Evolutionary conservation across 2,329 filamentous ascomycete genomes (phyloP), one percentile per base, ranked within the genome.

Genomic region (Sordariomycetes sp.): DNA sequence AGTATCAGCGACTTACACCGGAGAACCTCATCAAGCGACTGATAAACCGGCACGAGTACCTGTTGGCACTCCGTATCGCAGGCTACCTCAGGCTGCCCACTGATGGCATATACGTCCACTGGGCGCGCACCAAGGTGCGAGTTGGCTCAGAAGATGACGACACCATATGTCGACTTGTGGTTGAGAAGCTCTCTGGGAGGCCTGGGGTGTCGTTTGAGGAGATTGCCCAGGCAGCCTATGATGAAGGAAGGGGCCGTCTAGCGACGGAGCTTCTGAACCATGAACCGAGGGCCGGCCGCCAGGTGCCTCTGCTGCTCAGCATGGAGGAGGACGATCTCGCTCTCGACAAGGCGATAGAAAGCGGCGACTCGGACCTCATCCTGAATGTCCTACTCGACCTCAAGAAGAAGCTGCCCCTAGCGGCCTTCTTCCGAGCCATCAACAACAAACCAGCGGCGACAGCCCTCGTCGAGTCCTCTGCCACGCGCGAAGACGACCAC

Each of bases 321-420:
- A 97, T 97, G 89, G 92, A 96, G 65, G 92, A 99, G 70, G 93
- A 97, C 63, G 90, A 92, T 63, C 85, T 97, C 48, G 94, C 94
- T 0, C 81, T 99, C 0, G 93, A 97, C 76, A 99, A 97, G 71
- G 93, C 94, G 11, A 90, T 97, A 60, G 91, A 97, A 69, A 96
- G 90, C 61, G 93, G 93, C 20, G 94, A 99, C 67, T 93, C 92
- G 0, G 94, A 99, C 64, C 80, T 99, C 2, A 83, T 96, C n/a
- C 87, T 90, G 65, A 92, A 87, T 67, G 94, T 99, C 5, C 79
- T 99, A 7, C 75, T 96, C 8, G 87, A 93, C 61, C 76, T 99
- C 43, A 94, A 91, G 74, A 90, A 90, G 71, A 96, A 96, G 69
- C 79, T 97, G 8, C 90, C 94, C 0, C 78, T 97, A 1, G 90